phyloP scores from a whole-genome alignment of 768 basidiomycete genomes.

The Porpolomopsis calyptriformis region DNA sequence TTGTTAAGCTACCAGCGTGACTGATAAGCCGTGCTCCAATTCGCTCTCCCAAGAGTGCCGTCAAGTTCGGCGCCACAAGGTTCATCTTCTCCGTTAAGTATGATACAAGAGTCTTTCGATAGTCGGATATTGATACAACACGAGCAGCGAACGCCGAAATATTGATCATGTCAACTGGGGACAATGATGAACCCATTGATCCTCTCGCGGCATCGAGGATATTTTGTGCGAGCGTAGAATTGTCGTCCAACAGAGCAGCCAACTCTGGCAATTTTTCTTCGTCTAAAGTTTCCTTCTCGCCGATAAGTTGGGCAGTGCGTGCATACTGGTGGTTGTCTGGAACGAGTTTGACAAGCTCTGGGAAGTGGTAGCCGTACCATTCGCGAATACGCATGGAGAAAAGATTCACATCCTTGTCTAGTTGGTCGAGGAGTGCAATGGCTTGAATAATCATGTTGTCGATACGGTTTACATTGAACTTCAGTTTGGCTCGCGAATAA shows the following conservation, averaged over 20 bases:
- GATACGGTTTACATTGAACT: slow-evolving; percentile 92
- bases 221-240: slow-evolving; percentile 80
- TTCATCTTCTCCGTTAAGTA: slow-evolving; percentile 98
- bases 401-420: slow-evolving; percentile 98
- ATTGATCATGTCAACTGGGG: slow-evolving; percentile 92
- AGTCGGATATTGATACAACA: slow-evolving; percentile 86
- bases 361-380: slow-evolving; percentile 99
- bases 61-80: slow-evolving; percentile 86
- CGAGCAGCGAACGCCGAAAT: slow-evolving; percentile 85
- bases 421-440: slow-evolving; percentile 93
- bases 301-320: slow-evolving; percentile 73
- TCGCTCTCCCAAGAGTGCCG: slow-evolving; percentile 82
- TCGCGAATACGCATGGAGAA: slow-evolving; percentile 98
- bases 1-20: slow-evolving; percentile 93
- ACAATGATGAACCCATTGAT: slow-evolving; percentile 88
- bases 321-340: slow-evolving; percentile 94
- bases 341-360: slow-evolving; percentile 87
- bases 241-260: slow-evolving; percentile 70
- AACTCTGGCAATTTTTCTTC: slow-evolving; percentile 78
- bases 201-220: slow-evolving; percentile 89
- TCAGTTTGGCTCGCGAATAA: slow-evolving; percentile 94
- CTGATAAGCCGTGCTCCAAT: slow-evolving; percentile 89
- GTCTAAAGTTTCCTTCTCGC: slow-evolving; percentile 71
- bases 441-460: slow-evolving; percentile 99
- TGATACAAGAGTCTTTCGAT: slow-evolving; percentile 79